Evolutionary conservation across 768 basidiomycete species (phyloP).

Genomic region (Auricularia sp.): DNA sequence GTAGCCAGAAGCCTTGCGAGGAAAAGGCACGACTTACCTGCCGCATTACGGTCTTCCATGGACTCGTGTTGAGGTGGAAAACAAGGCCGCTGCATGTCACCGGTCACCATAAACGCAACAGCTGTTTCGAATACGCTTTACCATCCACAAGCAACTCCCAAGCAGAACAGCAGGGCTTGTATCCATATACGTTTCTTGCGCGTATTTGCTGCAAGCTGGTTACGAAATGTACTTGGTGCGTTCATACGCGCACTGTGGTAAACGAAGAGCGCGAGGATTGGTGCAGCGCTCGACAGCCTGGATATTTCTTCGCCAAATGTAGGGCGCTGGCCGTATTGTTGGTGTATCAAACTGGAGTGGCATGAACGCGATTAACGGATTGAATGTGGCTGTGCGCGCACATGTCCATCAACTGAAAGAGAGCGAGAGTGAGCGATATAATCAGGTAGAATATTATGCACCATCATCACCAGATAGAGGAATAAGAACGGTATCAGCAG

Average conservation of each 20-base stretch:
- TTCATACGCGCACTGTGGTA: conserved; percentile 50
- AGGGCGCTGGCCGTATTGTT: conserved; percentile 62
- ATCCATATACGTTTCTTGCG: conserved; percentile 45
- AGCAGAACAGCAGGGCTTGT: conserved; percentile 48
- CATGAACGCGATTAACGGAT: too few species aligned
- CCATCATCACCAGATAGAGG: conserved; percentile 58
- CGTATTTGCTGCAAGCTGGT: conserved; percentile 41
- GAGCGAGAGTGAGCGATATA: not conserved
- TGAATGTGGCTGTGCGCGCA: not conserved
- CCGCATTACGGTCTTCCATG: conserved; percentile 58
- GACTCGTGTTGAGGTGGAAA: not conserved
- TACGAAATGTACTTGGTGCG: not conserved
- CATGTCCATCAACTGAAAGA: not conserved
- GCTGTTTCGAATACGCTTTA: conserved; percentile 58
- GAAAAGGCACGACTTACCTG: conserved; percentile 39
- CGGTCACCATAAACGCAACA: conserved; percentile 28
- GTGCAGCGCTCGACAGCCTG: conserved; percentile 53
- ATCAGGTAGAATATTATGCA: not conserved
- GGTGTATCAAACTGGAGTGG: conserved; percentile 53
- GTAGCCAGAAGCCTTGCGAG: conserved; percentile 1
- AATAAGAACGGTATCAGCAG: conserved; percentile 67
- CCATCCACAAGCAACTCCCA: conserved; percentile 47
- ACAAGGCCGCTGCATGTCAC: not conserved
- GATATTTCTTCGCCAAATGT: conserved; percentile 38
- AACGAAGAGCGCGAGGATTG: conserved; percentile 66